A percentile compares a stretch with the other conserved stretches of the same genome.
These are phyloP conservation scores for Ophioceras dolichostomum DNA, from an alignment of 2,329 filamentous ascomycete genomes.

Conservation along the genomic window DNA sequence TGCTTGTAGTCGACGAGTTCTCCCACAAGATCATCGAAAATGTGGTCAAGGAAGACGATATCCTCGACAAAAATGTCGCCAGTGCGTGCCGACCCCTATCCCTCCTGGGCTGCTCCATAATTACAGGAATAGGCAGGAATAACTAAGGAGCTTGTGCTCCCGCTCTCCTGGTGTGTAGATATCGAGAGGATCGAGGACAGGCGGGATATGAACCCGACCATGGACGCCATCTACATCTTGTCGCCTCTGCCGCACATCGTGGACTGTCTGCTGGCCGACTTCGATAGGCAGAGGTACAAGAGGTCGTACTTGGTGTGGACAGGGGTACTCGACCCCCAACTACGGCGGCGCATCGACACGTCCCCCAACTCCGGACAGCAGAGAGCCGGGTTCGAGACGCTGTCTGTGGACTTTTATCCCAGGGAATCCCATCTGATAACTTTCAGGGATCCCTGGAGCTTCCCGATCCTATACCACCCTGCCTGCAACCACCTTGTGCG, in stretches of 20 bases:
- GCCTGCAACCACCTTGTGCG: slow-evolving; percentile 75
- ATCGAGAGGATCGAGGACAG: slow-evolving; percentile 89
- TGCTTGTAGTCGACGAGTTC: slow-evolving; percentile 75
- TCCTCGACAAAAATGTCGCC: slow-evolving; percentile 91
- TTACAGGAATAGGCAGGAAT: too few species aligned
- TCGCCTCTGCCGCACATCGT: slow-evolving; percentile 79
- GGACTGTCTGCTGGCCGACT: slow-evolving; percentile 86
- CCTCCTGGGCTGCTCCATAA: too few species aligned
- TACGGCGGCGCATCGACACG: slow-evolving; percentile 63
- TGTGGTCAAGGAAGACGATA: slow-evolving; percentile 88
- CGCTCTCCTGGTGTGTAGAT: too few species aligned
- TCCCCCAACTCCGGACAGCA: slow-evolving; percentile 57
- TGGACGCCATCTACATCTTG: slow-evolving; percentile 91
- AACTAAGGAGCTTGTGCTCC: too few species aligned
- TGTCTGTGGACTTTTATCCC: slow-evolving; percentile 82
- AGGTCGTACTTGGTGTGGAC: slow-evolving; percentile 80
- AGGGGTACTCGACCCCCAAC: slow-evolving; percentile 53
- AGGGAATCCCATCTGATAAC: slow-evolving; percentile 85
- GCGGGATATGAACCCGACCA: slow-evolving; percentile 70
- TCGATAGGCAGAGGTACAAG: slow-evolving; percentile 73
- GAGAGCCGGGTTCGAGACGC: slow-evolving; percentile 67
- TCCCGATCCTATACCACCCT: slow-evolving; percentile 84
- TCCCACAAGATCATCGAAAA: slow-evolving; percentile 83
- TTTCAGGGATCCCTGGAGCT: slow-evolving; percentile 92
- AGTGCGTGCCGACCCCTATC: slow-evolving; percentile 47